phyloP scores from a whole-genome alignment of 331 rosid genomes.

The Rosa hybrid region DNA sequence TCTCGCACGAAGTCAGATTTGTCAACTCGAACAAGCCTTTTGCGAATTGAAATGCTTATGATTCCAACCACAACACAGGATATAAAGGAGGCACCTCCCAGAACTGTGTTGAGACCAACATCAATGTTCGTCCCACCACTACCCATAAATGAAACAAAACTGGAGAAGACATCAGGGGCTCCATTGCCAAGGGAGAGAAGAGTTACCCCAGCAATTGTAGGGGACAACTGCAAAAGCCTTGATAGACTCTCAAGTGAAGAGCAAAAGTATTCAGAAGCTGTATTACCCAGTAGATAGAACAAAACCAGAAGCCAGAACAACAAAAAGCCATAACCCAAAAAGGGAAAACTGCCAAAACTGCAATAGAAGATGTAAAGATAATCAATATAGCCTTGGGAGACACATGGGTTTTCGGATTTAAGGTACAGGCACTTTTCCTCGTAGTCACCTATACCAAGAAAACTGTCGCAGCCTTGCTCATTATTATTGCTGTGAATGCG shows the following conservation, averaged over 20 bases:
- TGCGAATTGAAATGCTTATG: conserved; percentile 51
- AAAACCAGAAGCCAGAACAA: conserved; percentile 77
- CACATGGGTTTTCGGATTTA: conserved; percentile 59
- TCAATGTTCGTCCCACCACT: conserved; percentile 43
- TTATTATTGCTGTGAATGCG: conserved; percentile 11
- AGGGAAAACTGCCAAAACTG: conserved; percentile 53
- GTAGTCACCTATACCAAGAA: conserved; percentile 39
- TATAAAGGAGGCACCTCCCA: conserved; percentile 78
- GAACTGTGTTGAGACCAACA: conserved; percentile 67
- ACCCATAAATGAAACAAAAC: conserved; percentile 69
- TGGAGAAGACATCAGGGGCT: conserved; percentile 83
- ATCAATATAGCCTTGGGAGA: conserved; percentile 68
- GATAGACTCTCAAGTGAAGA: conserved; percentile 69
- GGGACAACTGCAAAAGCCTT: conserved; percentile 56
- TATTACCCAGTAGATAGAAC: conserved; percentile 80
- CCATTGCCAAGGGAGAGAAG: conserved; percentile 90
- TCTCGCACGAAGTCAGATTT: conserved; percentile 63
- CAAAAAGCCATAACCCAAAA: conserved; percentile 57
- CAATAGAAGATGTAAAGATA: conserved; percentile 88
- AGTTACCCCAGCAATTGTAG: conserved; percentile 86
- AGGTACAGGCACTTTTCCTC: conserved; percentile 64
- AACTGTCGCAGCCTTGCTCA: conserved; percentile 34
- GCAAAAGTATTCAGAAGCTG: conserved; percentile 87
- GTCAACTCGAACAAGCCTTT: conserved; percentile 41
- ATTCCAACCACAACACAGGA: conserved; percentile 69